phyloP scores from a whole-genome alignment of 1,284 basidiomycete genomes.

The Peniophora sp. region DNA sequence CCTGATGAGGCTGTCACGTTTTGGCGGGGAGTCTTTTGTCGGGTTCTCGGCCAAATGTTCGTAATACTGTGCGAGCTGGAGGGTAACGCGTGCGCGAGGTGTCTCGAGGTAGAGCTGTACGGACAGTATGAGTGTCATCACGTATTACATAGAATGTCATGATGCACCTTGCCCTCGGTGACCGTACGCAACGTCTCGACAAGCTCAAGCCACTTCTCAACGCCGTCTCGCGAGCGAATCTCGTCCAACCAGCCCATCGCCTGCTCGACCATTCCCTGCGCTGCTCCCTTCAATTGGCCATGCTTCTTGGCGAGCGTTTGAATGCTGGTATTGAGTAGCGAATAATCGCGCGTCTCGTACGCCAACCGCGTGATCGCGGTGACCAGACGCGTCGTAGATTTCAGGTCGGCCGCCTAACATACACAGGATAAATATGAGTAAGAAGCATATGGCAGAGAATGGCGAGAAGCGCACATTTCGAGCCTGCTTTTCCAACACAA shows the following conservation, averaged over 20 bases:
- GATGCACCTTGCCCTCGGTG: conserved; percentile 88
- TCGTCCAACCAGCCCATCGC: conserved; percentile 76
- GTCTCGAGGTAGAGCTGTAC: conserved; percentile 93
- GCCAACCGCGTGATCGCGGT: conserved; percentile 65
- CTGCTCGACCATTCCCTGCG: conserved; percentile 87
- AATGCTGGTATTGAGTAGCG: conserved; percentile 68
- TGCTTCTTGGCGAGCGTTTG: conserved; percentile 88
- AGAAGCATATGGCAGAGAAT: too few species aligned
- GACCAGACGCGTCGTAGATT: conserved; percentile 84
- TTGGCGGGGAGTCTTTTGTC: conserved; percentile 33
- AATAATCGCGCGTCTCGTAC: conserved; percentile 66
- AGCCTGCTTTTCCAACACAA: conserved; percentile 90
- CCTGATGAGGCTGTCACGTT: conserved; percentile 65
- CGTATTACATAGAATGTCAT: background rate
- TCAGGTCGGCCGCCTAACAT: conserved; percentile 80
- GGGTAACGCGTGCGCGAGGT: conserved; percentile 89
- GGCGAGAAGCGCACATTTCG: conserved; percentile 75
- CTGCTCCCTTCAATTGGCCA: conserved; percentile 89
- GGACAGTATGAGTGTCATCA: background rate
- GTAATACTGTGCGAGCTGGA: conserved; percentile 76
- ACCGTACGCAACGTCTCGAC: conserved; percentile 86
- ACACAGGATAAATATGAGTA: background rate
- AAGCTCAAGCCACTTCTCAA: conserved; percentile 77
- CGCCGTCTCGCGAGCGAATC: conserved; percentile 59
- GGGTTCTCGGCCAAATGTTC: conserved; percentile 52